Evolutionary conservation across 2,329 filamentous ascomycete genomes (phyloP), one percentile per base, ranked within the genome.

Genomic region (Trichoderma asperellum): DNA sequence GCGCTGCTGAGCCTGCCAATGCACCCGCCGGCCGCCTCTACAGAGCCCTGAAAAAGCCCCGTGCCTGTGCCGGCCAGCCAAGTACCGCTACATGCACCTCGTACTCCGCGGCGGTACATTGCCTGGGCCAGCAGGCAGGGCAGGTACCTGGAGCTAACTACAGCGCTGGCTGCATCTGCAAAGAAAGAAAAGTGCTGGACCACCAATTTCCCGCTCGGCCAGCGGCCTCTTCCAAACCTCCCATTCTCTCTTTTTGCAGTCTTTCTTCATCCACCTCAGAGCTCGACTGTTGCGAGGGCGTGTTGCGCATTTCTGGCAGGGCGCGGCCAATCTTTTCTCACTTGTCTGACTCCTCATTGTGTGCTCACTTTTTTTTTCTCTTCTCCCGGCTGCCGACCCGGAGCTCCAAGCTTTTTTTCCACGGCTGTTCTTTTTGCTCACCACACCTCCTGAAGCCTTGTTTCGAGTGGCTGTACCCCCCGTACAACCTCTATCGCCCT

Each of bases 381-480:
- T 56, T 66, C 62, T 59, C 56, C 59, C 57, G 69, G 59, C 69
- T 40, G 69, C 65, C 59, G 57, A 47, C 55, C 69, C 69, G 53
- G 47, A 70, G 65, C 69, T 70, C 43, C 49, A 68, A 67, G 52
- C 70, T 67, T 60, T 62, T 69, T 70, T 73, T 61, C 32, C 55
- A n/a, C 43, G 56, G 72, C 73, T 72, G 71, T 73, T 73, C 70
- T 73, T 72, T 73, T 71, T 69, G 71, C 68, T 71, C 70, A 55
- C 58, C 56, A 57, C 72, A 71, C 72, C 75, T 77, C 76, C 76
- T 77, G 76, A 76, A 73, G 73, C 71, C 70, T 72, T 61, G 18
- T 71, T 68, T 60, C 27, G 59, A 61, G n/a, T 61, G 37, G 58
- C 24, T 61, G 58, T 18, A 49, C 27, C 59, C 27, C 57, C n/a